Conservation (phyloP, 495 filamentous ascomycete species). For the Staphylotrichum tortipilum region DNA sequence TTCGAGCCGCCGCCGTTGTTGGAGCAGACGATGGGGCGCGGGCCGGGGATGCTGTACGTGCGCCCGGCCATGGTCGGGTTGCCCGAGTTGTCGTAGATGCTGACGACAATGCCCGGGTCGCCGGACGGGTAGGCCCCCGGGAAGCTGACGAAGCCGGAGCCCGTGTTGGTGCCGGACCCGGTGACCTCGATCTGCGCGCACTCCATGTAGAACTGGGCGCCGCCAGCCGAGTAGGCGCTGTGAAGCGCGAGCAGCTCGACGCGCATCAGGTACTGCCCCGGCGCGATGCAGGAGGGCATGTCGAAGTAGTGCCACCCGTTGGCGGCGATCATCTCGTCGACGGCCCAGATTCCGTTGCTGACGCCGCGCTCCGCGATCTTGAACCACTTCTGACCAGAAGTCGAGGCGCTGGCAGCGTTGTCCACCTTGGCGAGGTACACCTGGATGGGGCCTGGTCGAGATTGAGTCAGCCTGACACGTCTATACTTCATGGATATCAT, state of each 20-base stretch:
- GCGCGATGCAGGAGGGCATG: constrained; percentile 38
- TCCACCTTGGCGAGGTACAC: constrained; percentile 45
- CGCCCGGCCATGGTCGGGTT: constrained; percentile 28
- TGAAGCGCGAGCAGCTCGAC: constrained; percentile 47
- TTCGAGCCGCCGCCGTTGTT: constrained; percentile 11
- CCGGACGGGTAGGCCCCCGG: constrained; percentile 41
- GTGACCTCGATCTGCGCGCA: constrained; percentile 44
- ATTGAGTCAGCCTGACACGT: too few species aligned
- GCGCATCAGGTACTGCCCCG: constrained; percentile 44
- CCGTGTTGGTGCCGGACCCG: constrained; percentile 34
- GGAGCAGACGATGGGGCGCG: constrained; percentile 25
- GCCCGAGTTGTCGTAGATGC: constrained; percentile 34
- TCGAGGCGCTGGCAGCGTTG: constrained; percentile 33
- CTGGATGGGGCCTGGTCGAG: constrained; percentile 31
- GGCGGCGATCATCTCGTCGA: constrained; percentile 21
- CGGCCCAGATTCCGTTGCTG: constrained; percentile 24
- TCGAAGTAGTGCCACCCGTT: constrained; percentile 39
- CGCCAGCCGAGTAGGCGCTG: constrained; percentile 28
- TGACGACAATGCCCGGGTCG: constrained; percentile 39
- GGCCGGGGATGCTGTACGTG: constrained; percentile 37
- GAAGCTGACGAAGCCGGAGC: constrained; percentile 35
- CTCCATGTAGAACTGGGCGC: constrained; percentile 46
- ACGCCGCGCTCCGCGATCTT: constrained; percentile 38
- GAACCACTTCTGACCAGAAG: constrained; percentile 35
- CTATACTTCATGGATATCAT: too few species aligned